Base-by-base conservation (phyloP, 2,329 filamentous ascomycete species). In the Botryotinia narcissicola region DNA sequence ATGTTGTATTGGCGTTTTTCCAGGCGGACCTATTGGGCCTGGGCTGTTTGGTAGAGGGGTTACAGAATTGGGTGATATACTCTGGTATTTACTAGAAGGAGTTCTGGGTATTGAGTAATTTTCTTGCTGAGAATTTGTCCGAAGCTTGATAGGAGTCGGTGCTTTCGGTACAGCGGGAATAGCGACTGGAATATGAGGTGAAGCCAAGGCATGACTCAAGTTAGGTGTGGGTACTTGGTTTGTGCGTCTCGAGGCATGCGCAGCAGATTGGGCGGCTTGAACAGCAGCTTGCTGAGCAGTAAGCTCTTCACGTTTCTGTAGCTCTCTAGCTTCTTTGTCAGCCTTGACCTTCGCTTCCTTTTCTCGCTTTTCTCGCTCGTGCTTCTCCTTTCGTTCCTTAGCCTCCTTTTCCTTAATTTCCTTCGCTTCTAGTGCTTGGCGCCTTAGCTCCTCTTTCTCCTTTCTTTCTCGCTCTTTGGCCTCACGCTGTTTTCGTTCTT, bases 141-240 rank as follows among this genome's bases (percentile, higher is more conserved):
- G 90, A 54, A 90, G 88, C 75, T 92, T 92, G 76, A 90, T 91
- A 14, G 94, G 93, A 20, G 93, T 95, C 8, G 94, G 90, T 32
- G 91, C 91, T 81, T 97, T 97, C 20, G 94, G 91, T 64, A 97
- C 84, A 40, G 90, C 91, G 12, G 96, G 95, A 48, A 93, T 96
- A 16, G 93, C 92, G 75, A 93, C 86, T 42, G 91, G 85, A 69
- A 95, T 88, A 80, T 94, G 93, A 12, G 95, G 95, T 25, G 95
- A 98, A 66, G 90, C 89, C 76, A 91, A 87, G 74, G 84, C 86
- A 74, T 86, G 86, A 66, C 87, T 82, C 71, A 90, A 86, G 76
- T 90, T 90, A 62, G 80, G 79, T 69, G 84, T 85, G 4, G 88
- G 86, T 57, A 88, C 81, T 63, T 73, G 66, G 37, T 59, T 82